phyloP scores from a whole-genome alignment of 2,329 filamentous ascomycete species.

The Fusarium solani-melongenae region DNA sequence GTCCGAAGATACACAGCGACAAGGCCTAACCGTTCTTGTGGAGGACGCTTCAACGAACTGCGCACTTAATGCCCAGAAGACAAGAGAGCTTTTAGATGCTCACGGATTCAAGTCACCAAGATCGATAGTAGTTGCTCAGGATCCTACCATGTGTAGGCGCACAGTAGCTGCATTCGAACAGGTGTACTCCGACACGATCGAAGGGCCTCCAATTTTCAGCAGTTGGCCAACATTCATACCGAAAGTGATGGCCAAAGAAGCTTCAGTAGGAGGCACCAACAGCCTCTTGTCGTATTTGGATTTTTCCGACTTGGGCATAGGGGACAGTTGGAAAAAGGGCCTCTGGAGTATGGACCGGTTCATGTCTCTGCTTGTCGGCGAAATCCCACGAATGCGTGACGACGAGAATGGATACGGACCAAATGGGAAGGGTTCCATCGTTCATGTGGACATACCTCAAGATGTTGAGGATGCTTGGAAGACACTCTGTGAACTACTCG shows the following conservation, averaged over 20 bases:
- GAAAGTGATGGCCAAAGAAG: background rate
- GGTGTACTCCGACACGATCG: conserved; percentile 11
- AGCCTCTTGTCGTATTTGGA: conserved; percentile 3
- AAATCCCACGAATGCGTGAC: conserved; percentile 37
- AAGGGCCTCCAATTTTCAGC: background rate
- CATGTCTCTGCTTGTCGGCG: conserved; percentile 32
- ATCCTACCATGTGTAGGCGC: conserved; percentile 36
- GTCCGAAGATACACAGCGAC: background rate
- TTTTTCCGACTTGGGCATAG: background rate
- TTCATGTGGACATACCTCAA: conserved; percentile 26
- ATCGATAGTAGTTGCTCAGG: conserved; percentile 34
- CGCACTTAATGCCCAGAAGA: conserved; percentile 32
- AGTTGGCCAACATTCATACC: conserved; percentile 38
- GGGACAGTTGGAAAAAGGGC: background rate
- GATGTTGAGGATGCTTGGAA: conserved; percentile 24
- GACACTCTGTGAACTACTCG: conserved; percentile 7
- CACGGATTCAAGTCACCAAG: conserved; percentile 27
- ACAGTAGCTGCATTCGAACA: conserved; percentile 32
- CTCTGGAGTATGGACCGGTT: conserved; percentile 36
- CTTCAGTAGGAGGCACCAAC: background rate
- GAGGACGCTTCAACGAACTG: conserved; percentile 39
- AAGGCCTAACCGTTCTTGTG: conserved; percentile 19
- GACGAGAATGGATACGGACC: conserved; percentile 35
- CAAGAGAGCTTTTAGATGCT: conserved; percentile 27
- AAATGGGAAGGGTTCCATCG: conserved; percentile 31